A percentile compares a stretch with the other conserved stretches of the same genome.
Evolutionary conservation across 257 asterid species (phyloP).

Genomic region (Solanum pennellii): DNA sequence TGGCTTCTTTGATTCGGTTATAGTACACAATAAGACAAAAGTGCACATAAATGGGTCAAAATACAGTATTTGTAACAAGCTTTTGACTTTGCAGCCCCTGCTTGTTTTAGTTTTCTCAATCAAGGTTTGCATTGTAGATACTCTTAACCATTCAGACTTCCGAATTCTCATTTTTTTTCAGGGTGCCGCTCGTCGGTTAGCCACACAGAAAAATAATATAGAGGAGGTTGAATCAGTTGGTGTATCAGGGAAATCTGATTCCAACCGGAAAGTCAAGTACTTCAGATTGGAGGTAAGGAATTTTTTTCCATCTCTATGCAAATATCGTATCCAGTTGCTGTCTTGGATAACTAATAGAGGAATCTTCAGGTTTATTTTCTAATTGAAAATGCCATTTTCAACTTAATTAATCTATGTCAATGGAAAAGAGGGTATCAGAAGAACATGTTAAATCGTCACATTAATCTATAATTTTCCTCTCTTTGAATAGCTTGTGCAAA

Average conservation of each 20-base stretch:
- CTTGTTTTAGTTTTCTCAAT: not conserved
- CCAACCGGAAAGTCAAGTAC: constrained; percentile 50
- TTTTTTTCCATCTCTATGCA: not conserved
- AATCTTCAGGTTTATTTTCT: not conserved
- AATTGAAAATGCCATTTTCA: not conserved
- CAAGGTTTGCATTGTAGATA: not conserved
- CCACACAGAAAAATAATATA: constrained; percentile 58
- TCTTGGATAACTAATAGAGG: not conserved
- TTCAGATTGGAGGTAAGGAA: constrained; percentile 69
- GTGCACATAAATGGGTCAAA: not conserved
- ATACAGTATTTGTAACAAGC: not conserved
- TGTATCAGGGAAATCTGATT: constrained; percentile 63
- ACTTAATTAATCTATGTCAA: not conserved
- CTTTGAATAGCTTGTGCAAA: not conserved
- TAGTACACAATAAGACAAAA: not conserved
- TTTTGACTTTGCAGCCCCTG: not conserved
- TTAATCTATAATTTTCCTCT: not conserved
- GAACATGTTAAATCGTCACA: not conserved
- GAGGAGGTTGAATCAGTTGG: constrained; percentile 96
- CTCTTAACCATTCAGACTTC: not conserved
- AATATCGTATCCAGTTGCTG: not conserved
- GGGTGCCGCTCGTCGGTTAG: constrained; percentile 96
- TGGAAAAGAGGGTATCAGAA: not conserved
- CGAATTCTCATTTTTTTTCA: constrained; percentile 3
- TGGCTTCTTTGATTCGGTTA: not conserved